These are phyloP conservation scores for Neurospora sublineolata DNA, from an alignment of 495 filamentous ascomycete genomes.

Conservation along the genomic window DNA sequence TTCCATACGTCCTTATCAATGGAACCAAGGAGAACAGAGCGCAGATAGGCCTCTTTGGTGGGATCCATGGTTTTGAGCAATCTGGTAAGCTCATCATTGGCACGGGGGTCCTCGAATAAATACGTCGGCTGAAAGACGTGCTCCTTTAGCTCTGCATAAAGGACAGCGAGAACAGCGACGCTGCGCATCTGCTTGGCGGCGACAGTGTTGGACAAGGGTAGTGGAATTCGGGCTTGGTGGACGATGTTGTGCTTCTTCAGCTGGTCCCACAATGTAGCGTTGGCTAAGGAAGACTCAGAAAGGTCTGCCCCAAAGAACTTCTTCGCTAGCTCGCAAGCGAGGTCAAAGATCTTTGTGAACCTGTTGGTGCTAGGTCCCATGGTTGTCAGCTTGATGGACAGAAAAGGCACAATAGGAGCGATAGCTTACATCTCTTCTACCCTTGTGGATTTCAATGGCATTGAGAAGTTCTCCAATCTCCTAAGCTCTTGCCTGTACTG, in stretches of 20 bases:
- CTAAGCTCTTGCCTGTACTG: not conserved
- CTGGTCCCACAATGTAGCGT: not conserved
- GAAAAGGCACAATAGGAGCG: no score
- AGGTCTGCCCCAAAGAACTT: slow-evolving; percentile 3
- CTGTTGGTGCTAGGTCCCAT: no score
- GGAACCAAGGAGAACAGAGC: slow-evolving; percentile 11
- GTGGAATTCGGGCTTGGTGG: slow-evolving; percentile 2
- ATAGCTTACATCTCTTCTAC: not conserved
- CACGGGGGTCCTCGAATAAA: not conserved
- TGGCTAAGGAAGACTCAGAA: not conserved
- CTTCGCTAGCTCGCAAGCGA: slow-evolving; percentile 1
- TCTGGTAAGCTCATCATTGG: not conserved
- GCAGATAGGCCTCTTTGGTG: slow-evolving; percentile 3
- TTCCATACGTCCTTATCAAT: not conserved
- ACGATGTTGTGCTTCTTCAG: not conserved
- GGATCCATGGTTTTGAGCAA: slow-evolving; percentile 4
- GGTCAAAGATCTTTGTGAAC: slow-evolving; percentile 3
- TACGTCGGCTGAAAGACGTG: slow-evolving; percentile 16
- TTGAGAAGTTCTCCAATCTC: not conserved
- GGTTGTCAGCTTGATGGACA: not conserved
- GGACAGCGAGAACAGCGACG: slow-evolving; percentile 8
- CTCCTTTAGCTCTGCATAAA: not conserved
- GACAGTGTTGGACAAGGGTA: slow-evolving; percentile 6
- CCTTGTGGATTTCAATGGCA: not conserved
- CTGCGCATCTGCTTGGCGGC: slow-evolving; percentile 16